phyloP scores from a whole-genome alignment of 2,329 filamentous ascomycete species.

The Cephalotrichum gorgonifer region DNA sequence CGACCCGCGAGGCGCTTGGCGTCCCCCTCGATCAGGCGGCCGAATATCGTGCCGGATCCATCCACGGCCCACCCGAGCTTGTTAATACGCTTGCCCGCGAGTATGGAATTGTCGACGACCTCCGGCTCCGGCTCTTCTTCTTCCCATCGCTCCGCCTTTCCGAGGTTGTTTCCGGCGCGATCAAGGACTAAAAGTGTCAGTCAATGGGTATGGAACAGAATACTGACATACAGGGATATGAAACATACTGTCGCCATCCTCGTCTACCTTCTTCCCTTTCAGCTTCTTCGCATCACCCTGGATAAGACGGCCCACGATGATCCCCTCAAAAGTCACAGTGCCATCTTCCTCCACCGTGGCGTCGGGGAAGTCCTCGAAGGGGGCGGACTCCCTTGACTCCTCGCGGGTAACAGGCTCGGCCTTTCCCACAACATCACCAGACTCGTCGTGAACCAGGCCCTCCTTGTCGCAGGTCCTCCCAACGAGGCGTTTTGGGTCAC shows the following conservation, averaged over 20 bases:
- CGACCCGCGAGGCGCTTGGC: constrained; percentile 52
- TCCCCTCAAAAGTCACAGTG: constrained; percentile 37
- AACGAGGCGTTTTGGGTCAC: constrained; percentile 50
- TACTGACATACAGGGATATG: too few species aligned
- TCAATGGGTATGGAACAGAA: too few species aligned
- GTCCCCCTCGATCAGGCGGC: constrained; percentile 58
- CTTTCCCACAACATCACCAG: constrained; percentile 57
- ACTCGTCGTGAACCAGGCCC: constrained; percentile 62
- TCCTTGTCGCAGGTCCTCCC: constrained; percentile 63
- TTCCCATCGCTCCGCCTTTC: constrained; percentile 60
- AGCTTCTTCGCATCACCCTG: constrained; percentile 56
- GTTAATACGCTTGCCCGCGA: constrained; percentile 62
- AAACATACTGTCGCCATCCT: constrained; percentile 61
- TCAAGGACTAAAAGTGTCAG: too few species aligned
- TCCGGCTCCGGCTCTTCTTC: constrained; percentile 30
- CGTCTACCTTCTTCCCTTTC: constrained; percentile 54
- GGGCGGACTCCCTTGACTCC: constrained; percentile 31
- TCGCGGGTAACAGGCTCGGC: constrained; percentile 49
- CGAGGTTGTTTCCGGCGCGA: constrained; percentile 55
- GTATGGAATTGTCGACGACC: constrained; percentile 45
- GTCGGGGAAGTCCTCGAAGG: constrained; percentile 49
- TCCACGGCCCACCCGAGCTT: constrained; percentile 57
- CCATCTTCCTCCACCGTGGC: constrained; percentile 44
- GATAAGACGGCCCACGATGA: constrained; percentile 48
- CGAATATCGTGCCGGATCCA: constrained; percentile 43